These are phyloP conservation scores for Inga leiocalycina DNA, from an alignment of 306 rosid species.

Conservation along the genomic window DNA sequence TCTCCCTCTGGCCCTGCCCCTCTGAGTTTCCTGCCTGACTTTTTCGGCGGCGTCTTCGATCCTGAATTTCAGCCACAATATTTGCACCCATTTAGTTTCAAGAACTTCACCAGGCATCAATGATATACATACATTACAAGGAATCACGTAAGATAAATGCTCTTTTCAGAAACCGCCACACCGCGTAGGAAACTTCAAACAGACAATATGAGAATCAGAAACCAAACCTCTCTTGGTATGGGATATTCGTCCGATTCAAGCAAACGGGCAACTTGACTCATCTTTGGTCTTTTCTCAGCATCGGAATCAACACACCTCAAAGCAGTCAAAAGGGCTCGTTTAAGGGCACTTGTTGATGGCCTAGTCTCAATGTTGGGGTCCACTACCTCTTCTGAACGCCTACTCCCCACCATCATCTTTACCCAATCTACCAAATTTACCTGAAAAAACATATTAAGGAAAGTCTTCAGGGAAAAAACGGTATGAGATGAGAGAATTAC, in stretches of 20 bases:
- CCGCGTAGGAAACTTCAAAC: neutral
- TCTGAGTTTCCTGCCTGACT: conserved; percentile 54
- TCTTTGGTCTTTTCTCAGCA: conserved; percentile 74
- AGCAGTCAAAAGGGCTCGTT: conserved; percentile 80
- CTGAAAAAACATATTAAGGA: conserved; percentile 43
- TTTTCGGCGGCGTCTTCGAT: conserved; percentile 56
- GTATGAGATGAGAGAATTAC: neutral
- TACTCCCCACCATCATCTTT: conserved; percentile 84
- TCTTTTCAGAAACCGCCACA: neutral
- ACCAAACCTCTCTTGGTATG: conserved; percentile 72
- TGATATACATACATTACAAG: neutral
- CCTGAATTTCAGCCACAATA: conserved; percentile 42
- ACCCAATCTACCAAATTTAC: conserved; percentile 79
- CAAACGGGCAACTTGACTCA: conserved; percentile 90
- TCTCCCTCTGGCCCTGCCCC: conserved; percentile 45
- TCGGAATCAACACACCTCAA: conserved; percentile 90
- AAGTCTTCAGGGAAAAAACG: neutral
- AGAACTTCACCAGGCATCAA: conserved; percentile 14
- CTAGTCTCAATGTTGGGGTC: conserved; percentile 77
- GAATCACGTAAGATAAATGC: neutral
- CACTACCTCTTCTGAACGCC: conserved; percentile 82
- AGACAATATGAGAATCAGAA: conserved; percentile 32
- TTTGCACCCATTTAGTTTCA: conserved; percentile 22
- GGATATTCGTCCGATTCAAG: conserved; percentile 89
- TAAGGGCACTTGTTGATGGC: conserved; percentile 79